Conservation (phyloP, 2,329 filamentous ascomycete genomes). For the Clonostachys byssicola region DNA sequence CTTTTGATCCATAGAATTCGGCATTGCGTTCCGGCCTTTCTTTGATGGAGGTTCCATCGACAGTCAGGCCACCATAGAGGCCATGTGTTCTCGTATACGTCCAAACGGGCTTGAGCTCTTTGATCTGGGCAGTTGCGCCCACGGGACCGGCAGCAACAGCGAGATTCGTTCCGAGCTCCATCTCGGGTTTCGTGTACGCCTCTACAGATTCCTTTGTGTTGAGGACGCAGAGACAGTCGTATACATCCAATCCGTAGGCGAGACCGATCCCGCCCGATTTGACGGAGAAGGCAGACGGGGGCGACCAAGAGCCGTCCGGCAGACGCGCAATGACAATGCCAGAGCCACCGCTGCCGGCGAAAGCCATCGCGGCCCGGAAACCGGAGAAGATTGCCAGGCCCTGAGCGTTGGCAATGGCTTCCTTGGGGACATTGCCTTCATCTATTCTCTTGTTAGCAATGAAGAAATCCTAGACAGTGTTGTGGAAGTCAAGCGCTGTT, state of each 20-base stretch:
- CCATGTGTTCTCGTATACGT: conserved; percentile 84
- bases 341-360: conserved; percentile 63
- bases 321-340: conserved; percentile 60
- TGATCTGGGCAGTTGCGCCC: conserved; percentile 53
- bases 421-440: conserved; percentile 19
- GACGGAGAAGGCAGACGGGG: conserved; percentile 77
- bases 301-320: conserved; percentile 68
- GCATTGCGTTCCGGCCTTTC: conserved; percentile 87
- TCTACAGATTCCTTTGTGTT: conserved; percentile 73
- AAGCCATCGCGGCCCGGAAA: conserved; percentile 61
- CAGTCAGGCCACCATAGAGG: conserved; percentile 80
- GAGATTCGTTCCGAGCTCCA: conserved; percentile 75
- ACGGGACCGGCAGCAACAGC: conserved; percentile 68
- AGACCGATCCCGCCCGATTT: conserved; percentile 79
- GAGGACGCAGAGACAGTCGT: conserved; percentile 85
- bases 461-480: too few relatives aligned
- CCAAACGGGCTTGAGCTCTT: conserved; percentile 37
- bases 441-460: conserved; percentile 1
- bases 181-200: conserved; percentile 72
- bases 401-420: conserved; percentile 48
- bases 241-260: conserved; percentile 78
- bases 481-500: too few relatives aligned
- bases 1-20: conserved; percentile 70
- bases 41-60: conserved; percentile 83
- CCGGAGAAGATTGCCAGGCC: conserved; percentile 72